These are phyloP conservation scores for Ceratocystis diversiconidia DNA, from an alignment of 2,329 filamentous ascomycete genomes.

Conservation along the genomic window DNA sequence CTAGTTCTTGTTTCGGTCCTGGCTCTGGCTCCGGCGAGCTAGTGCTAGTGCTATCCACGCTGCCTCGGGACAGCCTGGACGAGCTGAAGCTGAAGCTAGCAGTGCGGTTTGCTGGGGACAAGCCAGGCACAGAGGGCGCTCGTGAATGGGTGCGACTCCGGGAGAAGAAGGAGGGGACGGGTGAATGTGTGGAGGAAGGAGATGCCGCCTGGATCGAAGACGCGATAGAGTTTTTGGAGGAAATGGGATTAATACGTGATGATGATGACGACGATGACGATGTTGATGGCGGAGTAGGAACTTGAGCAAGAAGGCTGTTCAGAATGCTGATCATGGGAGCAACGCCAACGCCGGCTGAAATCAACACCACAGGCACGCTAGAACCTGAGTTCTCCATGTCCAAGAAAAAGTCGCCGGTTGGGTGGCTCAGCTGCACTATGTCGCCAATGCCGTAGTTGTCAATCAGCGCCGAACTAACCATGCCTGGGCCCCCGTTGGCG, in stretches of 20 bases:
- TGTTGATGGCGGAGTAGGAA: not conserved
- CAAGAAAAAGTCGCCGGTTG: conserved; percentile 48
- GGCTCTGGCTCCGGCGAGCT: not conserved
- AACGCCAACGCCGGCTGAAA: conserved; percentile 55
- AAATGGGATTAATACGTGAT: not conserved
- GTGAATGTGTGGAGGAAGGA: not conserved
- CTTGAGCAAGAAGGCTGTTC: conserved; percentile 32
- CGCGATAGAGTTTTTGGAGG: not conserved
- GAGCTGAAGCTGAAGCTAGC: conserved; percentile 2
- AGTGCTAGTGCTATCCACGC: not conserved
- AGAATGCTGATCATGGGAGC: conserved; percentile 54
- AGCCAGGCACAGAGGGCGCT: not conserved
- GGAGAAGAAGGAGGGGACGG: not conserved
- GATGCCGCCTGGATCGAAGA: not conserved
- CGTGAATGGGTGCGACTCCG: not conserved
- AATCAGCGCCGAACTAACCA: conserved; percentile 42
- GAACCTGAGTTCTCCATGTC: conserved; percentile 30
- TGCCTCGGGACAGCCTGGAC: not conserved
- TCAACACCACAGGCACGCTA: conserved; percentile 44
- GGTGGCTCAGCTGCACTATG: conserved; percentile 40
- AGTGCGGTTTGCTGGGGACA: not conserved
- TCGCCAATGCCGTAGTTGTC: conserved; percentile 35
- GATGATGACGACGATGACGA: not conserved
- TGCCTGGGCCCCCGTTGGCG: conserved; percentile 29
- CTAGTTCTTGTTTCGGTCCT: not conserved